Evolutionary conservation across 1,284 basidiomycete species (phyloP).

Genomic region (Apiotrichum brassicae): DNA sequence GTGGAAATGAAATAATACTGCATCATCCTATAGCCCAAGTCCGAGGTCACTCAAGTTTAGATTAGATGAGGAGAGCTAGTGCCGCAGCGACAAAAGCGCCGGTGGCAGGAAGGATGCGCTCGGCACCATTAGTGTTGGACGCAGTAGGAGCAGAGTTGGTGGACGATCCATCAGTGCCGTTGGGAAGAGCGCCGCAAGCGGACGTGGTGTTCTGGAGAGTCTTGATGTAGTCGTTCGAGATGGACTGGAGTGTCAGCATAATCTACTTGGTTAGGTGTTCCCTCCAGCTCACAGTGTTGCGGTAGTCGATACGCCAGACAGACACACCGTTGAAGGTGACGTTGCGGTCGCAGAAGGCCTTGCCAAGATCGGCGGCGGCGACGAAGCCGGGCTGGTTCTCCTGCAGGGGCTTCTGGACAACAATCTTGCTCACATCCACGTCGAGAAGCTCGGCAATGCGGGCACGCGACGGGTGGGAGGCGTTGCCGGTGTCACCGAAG

Average conservation of each 20-base stretch:
- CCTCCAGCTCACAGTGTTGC: neutral
- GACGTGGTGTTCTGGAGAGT: neutral
- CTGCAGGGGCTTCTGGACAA: constrained; percentile 2
- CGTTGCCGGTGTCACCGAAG: neutral
- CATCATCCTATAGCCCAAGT: too few species aligned
- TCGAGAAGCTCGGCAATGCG: neutral
- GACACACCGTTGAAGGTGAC: neutral
- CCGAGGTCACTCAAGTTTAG: too few species aligned
- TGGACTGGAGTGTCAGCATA: neutral
- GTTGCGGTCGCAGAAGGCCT: neutral
- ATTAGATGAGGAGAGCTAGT: too few species aligned
- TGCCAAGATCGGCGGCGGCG: neutral
- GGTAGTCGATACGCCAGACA: neutral
- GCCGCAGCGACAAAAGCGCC: too few species aligned
- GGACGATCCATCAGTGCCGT: neutral
- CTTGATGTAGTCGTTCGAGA: neutral
- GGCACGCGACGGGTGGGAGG: neutral
- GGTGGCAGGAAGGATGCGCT: too few species aligned
- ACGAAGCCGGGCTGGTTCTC: constrained; percentile 1
- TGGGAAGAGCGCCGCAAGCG: neutral
- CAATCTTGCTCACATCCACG: neutral
- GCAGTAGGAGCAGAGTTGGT: too few species aligned
- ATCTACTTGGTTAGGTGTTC: neutral
- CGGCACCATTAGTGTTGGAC: too few species aligned
- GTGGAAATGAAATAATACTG: too few species aligned